A percentile compares a stretch with the other conserved stretches of the same genome.
phyloP scores from a whole-genome alignment of 1,139 yeast genomes.

The Yamadazyma atlantica region DNA sequence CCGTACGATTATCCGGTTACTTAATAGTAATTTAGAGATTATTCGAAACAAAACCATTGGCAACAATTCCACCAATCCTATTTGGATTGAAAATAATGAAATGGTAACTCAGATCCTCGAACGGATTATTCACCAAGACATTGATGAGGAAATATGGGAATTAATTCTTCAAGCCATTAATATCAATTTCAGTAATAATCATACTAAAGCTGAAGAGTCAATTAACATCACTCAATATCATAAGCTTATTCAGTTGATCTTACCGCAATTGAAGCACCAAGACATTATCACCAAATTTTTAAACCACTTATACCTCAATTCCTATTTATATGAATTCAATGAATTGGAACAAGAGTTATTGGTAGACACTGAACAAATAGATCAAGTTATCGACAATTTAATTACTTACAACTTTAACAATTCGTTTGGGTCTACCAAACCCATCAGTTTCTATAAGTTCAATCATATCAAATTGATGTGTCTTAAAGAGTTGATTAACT shows the following conservation, averaged over 20 bases:
- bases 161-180: slow-evolving; percentile 42
- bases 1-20: slow-evolving; percentile 37
- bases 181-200: slow-evolving; percentile 34
- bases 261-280: slow-evolving; percentile 34
- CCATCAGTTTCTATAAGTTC: slow-evolving; percentile 22
- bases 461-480: slow-evolving; percentile 32
- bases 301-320: slow-evolving; percentile 29
- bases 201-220: slow-evolving; percentile 37
- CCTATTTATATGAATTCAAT: slow-evolving; percentile 36
- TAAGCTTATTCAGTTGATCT: slow-evolving; percentile 38
- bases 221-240: slow-evolving; percentile 50
- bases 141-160: slow-evolving; percentile 42
- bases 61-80: slow-evolving; percentile 22
- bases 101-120: slow-evolving; percentile 26
- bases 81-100: slow-evolving; percentile 47
- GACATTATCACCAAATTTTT: slow-evolving; percentile 42
- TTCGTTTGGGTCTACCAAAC: slow-evolving; percentile 35
- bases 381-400: slow-evolving; percentile 17
- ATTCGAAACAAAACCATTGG: slow-evolving; percentile 39
- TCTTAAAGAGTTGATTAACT: slow-evolving; percentile 32
- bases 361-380: slow-evolving; percentile 9
- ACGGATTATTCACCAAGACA: slow-evolving; percentile 10
- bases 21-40: slow-evolving; percentile 26
- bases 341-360: slow-evolving; percentile 25
- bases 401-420: slow-evolving; percentile 24